Percentiles rank a stretch among this genome's conserved stretches.
phyloP scores from a whole-genome alignment of 163 green algal species.

The Chlamydomonas reinhardtii region DNA sequence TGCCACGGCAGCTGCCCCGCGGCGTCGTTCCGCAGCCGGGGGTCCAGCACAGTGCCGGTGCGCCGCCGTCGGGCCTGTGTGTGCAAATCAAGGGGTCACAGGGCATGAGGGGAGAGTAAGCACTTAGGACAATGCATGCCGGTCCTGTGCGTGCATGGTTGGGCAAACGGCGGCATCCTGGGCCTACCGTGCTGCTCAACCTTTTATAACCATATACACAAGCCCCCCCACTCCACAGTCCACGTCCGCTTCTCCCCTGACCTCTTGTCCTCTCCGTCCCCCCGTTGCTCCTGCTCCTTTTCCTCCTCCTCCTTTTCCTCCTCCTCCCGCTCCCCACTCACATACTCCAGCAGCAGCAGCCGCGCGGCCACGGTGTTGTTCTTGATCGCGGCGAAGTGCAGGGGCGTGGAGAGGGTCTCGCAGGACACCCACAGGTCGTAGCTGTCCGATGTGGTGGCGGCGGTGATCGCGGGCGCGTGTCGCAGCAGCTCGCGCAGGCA shows the following conservation, averaged over 20 bases:
- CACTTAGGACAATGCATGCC: no score
- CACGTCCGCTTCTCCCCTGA: no score
- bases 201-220: no score
- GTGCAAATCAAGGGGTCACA: no score
- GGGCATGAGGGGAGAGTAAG: no score
- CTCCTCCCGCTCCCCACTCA: background rate
- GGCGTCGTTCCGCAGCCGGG: constrained; percentile 2
- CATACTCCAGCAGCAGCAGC: constrained; percentile 21
- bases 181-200: no score
- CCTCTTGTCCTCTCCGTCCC: no score
- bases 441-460: constrained; percentile 11
- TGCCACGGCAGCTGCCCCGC: constrained; percentile 18
- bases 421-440: constrained; percentile 13
- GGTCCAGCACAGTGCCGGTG: constrained; percentile 26
- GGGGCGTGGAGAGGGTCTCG: constrained; percentile 23
- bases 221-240: no score
- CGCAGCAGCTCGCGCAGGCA: background rate
- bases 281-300: no score
- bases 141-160: no score
- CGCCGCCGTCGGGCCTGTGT: constrained; percentile 9
- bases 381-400: constrained; percentile 31
- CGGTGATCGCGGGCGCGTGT: constrained; percentile 33
- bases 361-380: background rate
- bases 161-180: no score
- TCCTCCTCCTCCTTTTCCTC: no score